These are phyloP conservation scores for Musa schizocarpa DNA, from an alignment of 176 grass and related monocot species.

Conservation along the genomic window DNA sequence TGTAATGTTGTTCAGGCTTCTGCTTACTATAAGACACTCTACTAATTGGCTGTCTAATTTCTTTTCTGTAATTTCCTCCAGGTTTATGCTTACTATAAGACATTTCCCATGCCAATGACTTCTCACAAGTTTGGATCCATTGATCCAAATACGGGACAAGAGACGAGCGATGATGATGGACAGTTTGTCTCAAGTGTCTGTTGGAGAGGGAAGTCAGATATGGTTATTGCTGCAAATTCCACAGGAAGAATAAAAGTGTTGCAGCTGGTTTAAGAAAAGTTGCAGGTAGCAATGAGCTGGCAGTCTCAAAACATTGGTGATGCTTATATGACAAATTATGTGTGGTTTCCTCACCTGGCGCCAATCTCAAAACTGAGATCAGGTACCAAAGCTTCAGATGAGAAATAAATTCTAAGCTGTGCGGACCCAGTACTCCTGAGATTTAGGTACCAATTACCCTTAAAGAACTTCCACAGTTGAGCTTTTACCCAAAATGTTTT, in stretches of 20 bases:
- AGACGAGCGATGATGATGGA: slow-evolving; percentile 59
- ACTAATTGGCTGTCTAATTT: neutral
- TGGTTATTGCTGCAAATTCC: slow-evolving; percentile 89
- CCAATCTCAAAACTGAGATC: neutral
- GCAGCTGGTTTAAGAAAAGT: slow-evolving; percentile 54
- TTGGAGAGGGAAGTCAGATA: slow-evolving; percentile 85
- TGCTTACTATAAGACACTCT: slow-evolving; percentile 64
- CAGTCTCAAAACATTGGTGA: neutral
- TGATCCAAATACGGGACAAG: slow-evolving; percentile 81
- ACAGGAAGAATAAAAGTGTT: slow-evolving; percentile 94
- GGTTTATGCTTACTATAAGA: slow-evolving; percentile 91
- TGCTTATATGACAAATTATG: neutral
- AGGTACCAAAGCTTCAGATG: neutral
- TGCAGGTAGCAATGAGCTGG: neutral
- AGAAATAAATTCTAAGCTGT: neutral
- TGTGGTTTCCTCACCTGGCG: neutral
- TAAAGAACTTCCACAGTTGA: neutral
- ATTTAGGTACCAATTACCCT: too few relatives aligned
- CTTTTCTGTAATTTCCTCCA: slow-evolving; percentile 32
- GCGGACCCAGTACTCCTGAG: too few relatives aligned
- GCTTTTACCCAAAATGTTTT: neutral
- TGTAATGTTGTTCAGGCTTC: slow-evolving; percentile 56
- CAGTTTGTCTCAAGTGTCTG: slow-evolving; percentile 93
- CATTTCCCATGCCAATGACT: slow-evolving; percentile 94
- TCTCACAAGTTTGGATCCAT: slow-evolving; percentile 86